Conservation (phyloP, 2,329 filamentous ascomycete species). For the Colletotrichum limetticola region DNA sequence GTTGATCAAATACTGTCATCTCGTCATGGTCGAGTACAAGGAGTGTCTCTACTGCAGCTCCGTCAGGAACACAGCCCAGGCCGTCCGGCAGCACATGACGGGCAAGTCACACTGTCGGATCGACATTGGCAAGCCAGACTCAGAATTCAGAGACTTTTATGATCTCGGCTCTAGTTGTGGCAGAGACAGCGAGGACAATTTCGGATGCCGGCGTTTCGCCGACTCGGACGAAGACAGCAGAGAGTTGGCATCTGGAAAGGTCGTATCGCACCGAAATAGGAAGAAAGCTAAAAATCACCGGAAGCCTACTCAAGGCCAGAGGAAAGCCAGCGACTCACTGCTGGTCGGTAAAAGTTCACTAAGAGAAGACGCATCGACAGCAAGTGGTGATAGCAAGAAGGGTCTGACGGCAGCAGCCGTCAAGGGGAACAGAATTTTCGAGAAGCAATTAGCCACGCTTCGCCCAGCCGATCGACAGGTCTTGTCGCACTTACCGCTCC, state of each 20-base stretch:
- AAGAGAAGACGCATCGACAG: neutral
- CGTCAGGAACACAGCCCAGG: slow-evolving; percentile 53
- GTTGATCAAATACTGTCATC: slow-evolving; percentile 57
- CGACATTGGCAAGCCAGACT: slow-evolving; percentile 45
- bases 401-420: slow-evolving; percentile 16
- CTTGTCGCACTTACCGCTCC: slow-evolving; percentile 41
- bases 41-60: slow-evolving; percentile 63
- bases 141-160: slow-evolving; percentile 54
- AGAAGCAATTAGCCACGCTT: slow-evolving; percentile 40
- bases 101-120: slow-evolving; percentile 59
- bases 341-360: no score
- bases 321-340: neutral
- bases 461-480: slow-evolving; percentile 39
- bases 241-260: slow-evolving; percentile 48
- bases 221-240: slow-evolving; percentile 42
- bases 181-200: neutral
- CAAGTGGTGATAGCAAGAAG: neutral
- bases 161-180: slow-evolving; percentile 35
- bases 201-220: neutral
- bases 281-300: neutral
- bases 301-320: neutral
- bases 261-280: slow-evolving; percentile 41
- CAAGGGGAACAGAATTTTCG: slow-evolving; percentile 22
- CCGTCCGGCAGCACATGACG: slow-evolving; percentile 61
- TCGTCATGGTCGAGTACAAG: slow-evolving; percentile 57